Percentiles rank a stretch among this genome's conserved stretches.
Conservation (phyloP, 2,329 filamentous ascomycete genomes). For the Fusarium succisae region DNA sequence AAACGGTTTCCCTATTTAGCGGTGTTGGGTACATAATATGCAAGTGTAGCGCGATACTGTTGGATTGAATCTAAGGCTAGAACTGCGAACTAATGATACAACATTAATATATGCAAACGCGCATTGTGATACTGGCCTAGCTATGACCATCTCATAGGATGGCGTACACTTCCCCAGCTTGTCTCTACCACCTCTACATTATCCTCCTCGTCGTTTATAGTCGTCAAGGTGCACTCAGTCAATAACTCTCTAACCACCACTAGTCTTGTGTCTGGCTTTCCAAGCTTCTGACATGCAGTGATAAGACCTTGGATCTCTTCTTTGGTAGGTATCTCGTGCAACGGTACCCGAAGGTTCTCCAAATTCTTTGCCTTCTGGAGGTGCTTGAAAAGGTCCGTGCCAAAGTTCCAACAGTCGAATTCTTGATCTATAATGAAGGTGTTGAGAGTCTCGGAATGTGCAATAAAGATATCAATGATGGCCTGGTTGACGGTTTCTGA, state of each 20-base stretch:
- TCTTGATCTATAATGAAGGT: neutral
- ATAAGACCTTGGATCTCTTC: neutral
- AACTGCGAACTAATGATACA: neutral
- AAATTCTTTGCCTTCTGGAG: neutral
- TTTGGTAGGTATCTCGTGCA: neutral
- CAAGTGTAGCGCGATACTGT: neutral
- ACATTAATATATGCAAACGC: neutral
- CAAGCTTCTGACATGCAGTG: neutral
- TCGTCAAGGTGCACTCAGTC: neutral
- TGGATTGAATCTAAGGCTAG: neutral
- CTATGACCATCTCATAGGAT: neutral
- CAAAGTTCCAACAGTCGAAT: neutral
- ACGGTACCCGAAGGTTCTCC: neutral
- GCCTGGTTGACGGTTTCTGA: neutral
- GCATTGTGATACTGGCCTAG: neutral
- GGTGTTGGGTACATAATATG: neutral
- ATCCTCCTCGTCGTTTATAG: neutral
- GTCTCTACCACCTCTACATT: neutral
- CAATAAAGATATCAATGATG: neutral
- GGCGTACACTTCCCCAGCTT: neutral
- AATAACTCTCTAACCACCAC: neutral
- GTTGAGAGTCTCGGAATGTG: neutral
- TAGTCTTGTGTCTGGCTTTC: neutral
- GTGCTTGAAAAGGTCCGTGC: neutral
- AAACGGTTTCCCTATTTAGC: too few species aligned